These are phyloP conservation scores for Inga oerstediana DNA, from an alignment of 306 rosid genomes.

Conservation along the genomic window DNA sequence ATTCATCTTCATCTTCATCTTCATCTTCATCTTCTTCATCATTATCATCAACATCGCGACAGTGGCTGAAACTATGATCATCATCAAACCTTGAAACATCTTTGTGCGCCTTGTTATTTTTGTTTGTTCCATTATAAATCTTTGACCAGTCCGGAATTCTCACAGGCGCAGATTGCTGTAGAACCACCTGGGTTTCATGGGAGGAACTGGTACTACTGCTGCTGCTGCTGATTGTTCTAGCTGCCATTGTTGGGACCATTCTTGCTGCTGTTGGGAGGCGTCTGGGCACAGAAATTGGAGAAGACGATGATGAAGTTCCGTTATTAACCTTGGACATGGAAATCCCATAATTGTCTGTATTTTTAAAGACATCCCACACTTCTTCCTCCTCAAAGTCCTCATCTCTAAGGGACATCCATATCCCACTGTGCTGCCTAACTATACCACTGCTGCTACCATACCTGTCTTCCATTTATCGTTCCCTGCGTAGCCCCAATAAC, in stretches of 20 bases:
- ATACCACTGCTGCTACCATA: conserved; percentile 27
- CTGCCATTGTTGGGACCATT: conserved; percentile 61
- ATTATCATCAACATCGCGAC: conserved; percentile 23
- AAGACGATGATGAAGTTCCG: conserved; percentile 28
- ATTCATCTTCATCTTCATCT: conserved; percentile 43
- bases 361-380: conserved; percentile 60
- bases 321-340: conserved; percentile 24
- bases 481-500: conserved; percentile 38
- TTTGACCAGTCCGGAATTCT: conserved; percentile 75
- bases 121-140: conserved; percentile 40
- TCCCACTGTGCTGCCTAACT: conserved; percentile 57
- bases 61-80: conserved; percentile 27
- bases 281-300: conserved; percentile 42
- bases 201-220: conserved; percentile 38
- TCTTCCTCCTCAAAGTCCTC: conserved; percentile 91
- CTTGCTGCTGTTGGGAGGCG: conserved; percentile 54
- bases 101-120: background rate
- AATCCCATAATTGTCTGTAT: conserved; percentile 37
- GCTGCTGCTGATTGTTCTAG: conserved; percentile 39
- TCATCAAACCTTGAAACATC: conserved; percentile 31
- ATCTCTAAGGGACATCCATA: conserved; percentile 83
- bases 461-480: conserved; percentile 50
- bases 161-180: conserved; percentile 80
- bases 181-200: conserved; percentile 44
- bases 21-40: conserved; percentile 34